Conservation (phyloP, 140 eudicot species). For the Erigeron philadelphicus region DNA sequence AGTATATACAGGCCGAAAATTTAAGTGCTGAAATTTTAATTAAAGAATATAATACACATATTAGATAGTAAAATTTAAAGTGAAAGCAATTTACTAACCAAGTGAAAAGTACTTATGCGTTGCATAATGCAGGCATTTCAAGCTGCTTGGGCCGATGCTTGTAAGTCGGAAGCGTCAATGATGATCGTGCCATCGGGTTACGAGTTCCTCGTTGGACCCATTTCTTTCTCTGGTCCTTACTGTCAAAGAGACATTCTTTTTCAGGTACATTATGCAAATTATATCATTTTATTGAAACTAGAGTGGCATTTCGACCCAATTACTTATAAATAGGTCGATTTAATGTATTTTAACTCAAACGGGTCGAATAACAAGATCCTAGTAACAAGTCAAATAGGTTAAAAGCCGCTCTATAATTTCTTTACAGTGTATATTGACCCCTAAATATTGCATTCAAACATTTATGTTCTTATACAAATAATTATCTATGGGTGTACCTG, state of each 20-base stretch:
- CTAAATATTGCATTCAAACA: neutral
- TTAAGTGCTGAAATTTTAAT: neutral
- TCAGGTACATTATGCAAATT: conserved; percentile 46
- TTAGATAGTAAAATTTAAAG: neutral
- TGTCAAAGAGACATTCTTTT: conserved; percentile 72
- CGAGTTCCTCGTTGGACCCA: conserved; percentile 85
- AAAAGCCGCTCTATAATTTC: neutral
- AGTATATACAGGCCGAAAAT: neutral
- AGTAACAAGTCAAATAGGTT: neutral
- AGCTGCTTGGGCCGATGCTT: conserved; percentile 90
- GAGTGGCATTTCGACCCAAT: neutral
- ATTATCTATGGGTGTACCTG: neutral
- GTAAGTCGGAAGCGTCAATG: conserved; percentile 78
- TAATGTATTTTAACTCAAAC: neutral
- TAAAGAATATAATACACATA: neutral
- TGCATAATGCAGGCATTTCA: conserved; percentile 70
- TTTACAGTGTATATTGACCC: neutral
- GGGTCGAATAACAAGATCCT: neutral
- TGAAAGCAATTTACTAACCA: conserved; percentile 15
- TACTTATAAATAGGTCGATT: neutral
- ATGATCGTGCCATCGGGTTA: conserved; percentile 68
- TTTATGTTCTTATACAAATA: neutral
- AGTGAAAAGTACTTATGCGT: neutral
- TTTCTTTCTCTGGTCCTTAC: conserved; percentile 88
- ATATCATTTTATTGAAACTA: conserved; percentile 8